Percentiles rank a stretch among this genome's conserved stretches.
phyloP scores from a whole-genome alignment of 768 basidiomycete genomes.

The Tephrocybe sp. region DNA sequence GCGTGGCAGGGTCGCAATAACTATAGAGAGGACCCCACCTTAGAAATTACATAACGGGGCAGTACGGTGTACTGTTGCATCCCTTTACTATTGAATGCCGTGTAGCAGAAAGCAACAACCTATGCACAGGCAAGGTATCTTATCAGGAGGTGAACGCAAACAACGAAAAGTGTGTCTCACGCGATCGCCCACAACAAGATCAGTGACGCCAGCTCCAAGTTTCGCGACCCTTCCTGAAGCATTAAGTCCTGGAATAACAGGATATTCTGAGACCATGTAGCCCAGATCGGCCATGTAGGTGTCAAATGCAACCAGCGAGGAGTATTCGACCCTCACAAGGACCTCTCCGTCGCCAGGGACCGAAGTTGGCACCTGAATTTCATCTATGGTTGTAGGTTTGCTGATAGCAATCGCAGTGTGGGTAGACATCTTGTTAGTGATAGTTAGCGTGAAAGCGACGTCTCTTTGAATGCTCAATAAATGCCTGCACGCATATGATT shows the following conservation, averaged over 20 bases:
- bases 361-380: conserved; percentile 29
- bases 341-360: conserved; percentile 32
- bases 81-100: conserved; percentile 10
- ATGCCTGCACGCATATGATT: too few relatives aligned
- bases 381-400: conserved; percentile 33
- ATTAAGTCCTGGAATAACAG: conserved; percentile 33
- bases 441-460: too few relatives aligned
- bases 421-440: too few relatives aligned
- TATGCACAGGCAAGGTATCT: neutral
- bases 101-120: conserved; percentile 17
- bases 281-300: conserved; percentile 34
- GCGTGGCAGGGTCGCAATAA: neutral
- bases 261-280: conserved; percentile 23
- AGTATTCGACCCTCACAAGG: conserved; percentile 35
- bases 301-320: conserved; percentile 37
- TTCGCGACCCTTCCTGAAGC: conserved; percentile 34
- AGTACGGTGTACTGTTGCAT: conserved; percentile 20
- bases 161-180: conserved; percentile 23
- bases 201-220: conserved; percentile 30
- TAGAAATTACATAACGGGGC: conserved; percentile 22
- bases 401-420: conserved; percentile 43
- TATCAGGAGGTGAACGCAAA: neutral
- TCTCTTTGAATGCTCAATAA: neutral
- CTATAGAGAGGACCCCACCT: conserved; percentile 24
- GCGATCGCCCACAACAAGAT: conserved; percentile 32